Base-by-base conservation (phyloP, 495 filamentous ascomycete species). In the Talaromyces adpressus region DNA sequence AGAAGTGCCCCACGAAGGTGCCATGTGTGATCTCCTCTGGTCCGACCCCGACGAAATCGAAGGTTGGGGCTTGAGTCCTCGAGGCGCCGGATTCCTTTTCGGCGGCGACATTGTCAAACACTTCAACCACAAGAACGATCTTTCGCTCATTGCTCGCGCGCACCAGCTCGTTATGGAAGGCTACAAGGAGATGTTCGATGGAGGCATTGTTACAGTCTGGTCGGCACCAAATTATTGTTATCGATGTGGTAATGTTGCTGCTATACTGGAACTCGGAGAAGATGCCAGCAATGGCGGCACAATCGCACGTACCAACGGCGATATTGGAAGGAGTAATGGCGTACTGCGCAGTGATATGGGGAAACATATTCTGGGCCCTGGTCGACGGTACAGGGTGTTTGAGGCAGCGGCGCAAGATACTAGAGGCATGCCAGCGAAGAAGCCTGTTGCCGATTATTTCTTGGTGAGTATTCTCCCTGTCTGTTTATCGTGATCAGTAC, bases 81-180 rank as follows among this genome's bases (percentile, higher is more conserved):
- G 94, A 47, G 94, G 94, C 9, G 94, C 94, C 0, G 94, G 94
- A 14, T 98, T 97, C 79, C 82, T 98, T 27, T 98, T 98, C 66
- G 94, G 94, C 63, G 89, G 89, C 16, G 92, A 98, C 73, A 97
- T 98, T 63, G 94, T 98, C 63, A 96, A 93, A 70, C 83, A 85
- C 62, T 98, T 98, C 79, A 98, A 98, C 72, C 88, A 96, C 73
- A 81, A 84, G 18, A 98, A 98, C 72, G 91, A 96, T 71, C 82
- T 98, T 8, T 90, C 87, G 4, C 81, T 98, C 47, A 93, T 98
- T 57, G 94, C 94, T 57, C 86, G 94, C 62, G 94, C 94, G 18
- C 94, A 98, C 71, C 94, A 98, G 75, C 85, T 98, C 25, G 94
- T 98, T 36, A 98, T 98, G 94, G 94, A 98, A 73, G 94, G 94